phyloP scores from a whole-genome alignment of 306 rosid species.

The Delonix regia region DNA sequence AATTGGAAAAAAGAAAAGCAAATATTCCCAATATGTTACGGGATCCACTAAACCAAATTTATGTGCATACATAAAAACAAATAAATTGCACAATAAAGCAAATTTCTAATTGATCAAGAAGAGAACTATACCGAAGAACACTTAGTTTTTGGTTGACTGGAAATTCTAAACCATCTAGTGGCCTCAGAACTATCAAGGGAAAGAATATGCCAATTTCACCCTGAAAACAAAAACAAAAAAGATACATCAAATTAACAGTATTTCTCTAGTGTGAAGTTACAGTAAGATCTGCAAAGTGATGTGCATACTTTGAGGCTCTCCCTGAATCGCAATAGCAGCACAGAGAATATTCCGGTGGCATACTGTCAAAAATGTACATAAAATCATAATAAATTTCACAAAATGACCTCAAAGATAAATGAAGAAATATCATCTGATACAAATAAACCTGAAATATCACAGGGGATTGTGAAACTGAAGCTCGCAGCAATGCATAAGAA shows the following conservation, averaged over 20 bases:
- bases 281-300: slow-evolving; percentile 38
- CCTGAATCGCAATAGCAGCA: slow-evolving; percentile 92
- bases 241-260: slow-evolving; percentile 38
- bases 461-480: slow-evolving; percentile 93
- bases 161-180: slow-evolving; percentile 83
- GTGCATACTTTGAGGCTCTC: slow-evolving; percentile 94
- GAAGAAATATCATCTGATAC: slow-evolving; percentile 25
- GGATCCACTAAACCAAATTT: slow-evolving; percentile 12
- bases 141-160: slow-evolving; percentile 83
- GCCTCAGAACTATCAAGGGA: slow-evolving; percentile 92
- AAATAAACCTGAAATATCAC: slow-evolving; percentile 91
- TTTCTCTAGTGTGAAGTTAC: slow-evolving; percentile 28
- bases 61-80: neutral
- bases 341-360: slow-evolving; percentile 90
- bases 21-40: slow-evolving; percentile 19
- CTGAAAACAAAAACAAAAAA: slow-evolving; percentile 56
- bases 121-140: slow-evolving; percentile 80
- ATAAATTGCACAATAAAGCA: slow-evolving; percentile 11
- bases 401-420: slow-evolving; percentile 21
- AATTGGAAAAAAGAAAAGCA: slow-evolving; percentile 35
- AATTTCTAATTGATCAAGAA: slow-evolving; percentile 38
- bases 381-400: slow-evolving; percentile 38
- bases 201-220: slow-evolving; percentile 99
- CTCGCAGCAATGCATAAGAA: slow-evolving; percentile 92
- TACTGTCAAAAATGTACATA: slow-evolving; percentile 65